Evolutionary conservation across 1,139 yeast genomes (phyloP), one percentile per base, ranked within the genome.

Genomic region (Debaryomyces fabryi): DNA sequence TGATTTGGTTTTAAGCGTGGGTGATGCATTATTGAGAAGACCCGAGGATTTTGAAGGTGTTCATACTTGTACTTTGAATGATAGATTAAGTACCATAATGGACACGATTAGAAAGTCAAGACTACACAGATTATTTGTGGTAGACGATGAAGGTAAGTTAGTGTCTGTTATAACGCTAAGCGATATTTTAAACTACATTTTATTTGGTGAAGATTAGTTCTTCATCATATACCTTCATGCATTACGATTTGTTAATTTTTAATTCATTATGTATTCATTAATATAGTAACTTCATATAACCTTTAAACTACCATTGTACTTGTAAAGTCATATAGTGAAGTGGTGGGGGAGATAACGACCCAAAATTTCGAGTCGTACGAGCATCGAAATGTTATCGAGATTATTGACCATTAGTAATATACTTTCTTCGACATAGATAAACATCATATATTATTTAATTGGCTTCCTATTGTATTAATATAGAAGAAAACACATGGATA

Each of bases 31-130:
- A 49, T 83, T 93, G 82, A 82, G 96, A 66, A 82, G 99, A 63
- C 86, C 96, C 7, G 97, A 92, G 58, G 98, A 93, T 65, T 95
- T 93, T 62, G 99, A 93, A 67, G 99, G 99, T 50, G 99, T 95
- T 13, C 92, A 92, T 68, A 93, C 98, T 0, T 95, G 99, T 69
- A 91, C 98, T 0, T 77, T 85, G 55, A 80, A 85, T 57, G 99
- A 95, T 66, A 79, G 95, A 53, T 75, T 95, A 52, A 88, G 96
- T 54, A 90, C 96, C 13, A 88, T 95, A 52, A 82, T 93, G 86
- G 97, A 93, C 64, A 92, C 96, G 37, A 90, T 95, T 52, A 81
- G 98, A 61, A 87, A 92, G 59, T 86, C 96, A 35, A 81, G 98
- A 57, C 79, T 93, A 54, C 98, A 95, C 68, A 80, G 99, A 65